Conservation (phyloP, 2,329 filamentous ascomycete genomes). For the Myrmaecium sp. region DNA sequence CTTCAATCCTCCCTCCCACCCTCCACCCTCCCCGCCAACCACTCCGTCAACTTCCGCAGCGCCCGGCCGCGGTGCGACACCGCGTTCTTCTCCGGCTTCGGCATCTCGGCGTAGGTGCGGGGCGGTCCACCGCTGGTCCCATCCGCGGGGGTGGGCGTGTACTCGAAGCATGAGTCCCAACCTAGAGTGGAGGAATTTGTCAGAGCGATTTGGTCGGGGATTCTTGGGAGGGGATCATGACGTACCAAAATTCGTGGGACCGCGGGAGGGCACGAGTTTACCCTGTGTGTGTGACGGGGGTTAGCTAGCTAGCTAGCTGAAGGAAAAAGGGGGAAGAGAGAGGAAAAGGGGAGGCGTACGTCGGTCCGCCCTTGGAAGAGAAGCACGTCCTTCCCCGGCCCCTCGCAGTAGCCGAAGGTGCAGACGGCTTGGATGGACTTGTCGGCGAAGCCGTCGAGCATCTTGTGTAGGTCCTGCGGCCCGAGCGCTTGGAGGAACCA, state of each 20-base stretch:
- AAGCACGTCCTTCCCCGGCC: constrained; percentile 66
- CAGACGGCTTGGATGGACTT: constrained; percentile 88
- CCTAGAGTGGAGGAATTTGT: constrained; percentile 32
- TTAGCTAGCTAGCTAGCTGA: constrained; percentile 2
- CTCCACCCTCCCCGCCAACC: constrained; percentile 41
- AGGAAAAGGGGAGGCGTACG: constrained; percentile 28
- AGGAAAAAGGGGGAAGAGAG: constrained; percentile 1
- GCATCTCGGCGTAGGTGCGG: constrained; percentile 95
- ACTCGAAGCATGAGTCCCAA: constrained; percentile 95
- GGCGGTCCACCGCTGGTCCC: no score
- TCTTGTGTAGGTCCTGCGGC: constrained; percentile 71
- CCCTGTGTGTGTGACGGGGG: constrained; percentile 29
- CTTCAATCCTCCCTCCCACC: no score
- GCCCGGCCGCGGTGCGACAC: constrained; percentile 84
- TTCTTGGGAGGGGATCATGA: no score
- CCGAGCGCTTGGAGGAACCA: constrained; percentile 80
- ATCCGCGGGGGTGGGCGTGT: constrained; percentile 60
- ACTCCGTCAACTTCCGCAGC: constrained; percentile 69
- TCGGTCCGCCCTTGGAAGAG: constrained; percentile 84
- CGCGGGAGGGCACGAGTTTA: constrained; percentile 70
- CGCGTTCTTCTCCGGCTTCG: constrained; percentile 69
- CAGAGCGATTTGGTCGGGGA: not conserved
- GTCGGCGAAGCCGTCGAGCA: constrained; percentile 75
- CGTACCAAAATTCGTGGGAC: constrained; percentile 68
- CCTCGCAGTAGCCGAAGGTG: constrained; percentile 83